These are phyloP conservation scores for Senna tora DNA, from an alignment of 306 rosid species.

Conservation along the genomic window DNA sequence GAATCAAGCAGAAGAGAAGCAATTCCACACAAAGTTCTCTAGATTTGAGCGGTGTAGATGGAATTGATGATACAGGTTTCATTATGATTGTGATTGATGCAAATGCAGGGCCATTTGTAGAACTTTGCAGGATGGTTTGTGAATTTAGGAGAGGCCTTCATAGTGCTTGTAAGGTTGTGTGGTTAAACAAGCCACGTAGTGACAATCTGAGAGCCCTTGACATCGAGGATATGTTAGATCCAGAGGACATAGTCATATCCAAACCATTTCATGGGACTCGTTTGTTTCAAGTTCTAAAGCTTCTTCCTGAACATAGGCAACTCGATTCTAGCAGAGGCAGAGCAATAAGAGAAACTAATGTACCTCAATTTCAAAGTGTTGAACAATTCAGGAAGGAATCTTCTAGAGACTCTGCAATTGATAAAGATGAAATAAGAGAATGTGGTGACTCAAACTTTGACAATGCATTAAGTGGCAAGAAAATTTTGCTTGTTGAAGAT, in stretches of 20 bases:
- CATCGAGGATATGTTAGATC: constrained; percentile 36
- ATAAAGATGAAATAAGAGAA: constrained; percentile 43
- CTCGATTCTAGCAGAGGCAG: background rate
- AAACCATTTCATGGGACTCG: constrained; percentile 70
- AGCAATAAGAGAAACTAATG: constrained; percentile 9
- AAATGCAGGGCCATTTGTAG: constrained; percentile 38
- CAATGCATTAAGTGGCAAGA: constrained; percentile 57
- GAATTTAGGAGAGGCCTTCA: constrained; percentile 35
- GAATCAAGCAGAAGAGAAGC: constrained; percentile 25
- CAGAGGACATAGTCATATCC: constrained; percentile 51
- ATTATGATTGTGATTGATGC: constrained; percentile 45
- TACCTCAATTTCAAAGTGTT: background rate
- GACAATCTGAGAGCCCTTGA: constrained; percentile 20
- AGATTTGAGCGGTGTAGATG: constrained; percentile 24
- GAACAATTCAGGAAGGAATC: constrained; percentile 20
- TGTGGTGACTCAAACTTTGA: background rate
- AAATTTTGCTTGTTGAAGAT: constrained; percentile 69
- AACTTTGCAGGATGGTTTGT: constrained; percentile 26
- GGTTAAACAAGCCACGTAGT: constrained; percentile 56
- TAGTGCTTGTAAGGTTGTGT: constrained; percentile 56
- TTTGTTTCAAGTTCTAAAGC: constrained; percentile 48
- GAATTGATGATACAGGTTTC: constrained; percentile 28
- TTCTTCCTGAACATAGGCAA: constrained; percentile 72
- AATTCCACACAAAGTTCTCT: constrained; percentile 18
- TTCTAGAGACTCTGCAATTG: background rate